These are phyloP conservation scores for Trichoderma atroviride DNA, from an alignment of 2,329 filamentous ascomycete species.

Conservation along the genomic window DNA sequence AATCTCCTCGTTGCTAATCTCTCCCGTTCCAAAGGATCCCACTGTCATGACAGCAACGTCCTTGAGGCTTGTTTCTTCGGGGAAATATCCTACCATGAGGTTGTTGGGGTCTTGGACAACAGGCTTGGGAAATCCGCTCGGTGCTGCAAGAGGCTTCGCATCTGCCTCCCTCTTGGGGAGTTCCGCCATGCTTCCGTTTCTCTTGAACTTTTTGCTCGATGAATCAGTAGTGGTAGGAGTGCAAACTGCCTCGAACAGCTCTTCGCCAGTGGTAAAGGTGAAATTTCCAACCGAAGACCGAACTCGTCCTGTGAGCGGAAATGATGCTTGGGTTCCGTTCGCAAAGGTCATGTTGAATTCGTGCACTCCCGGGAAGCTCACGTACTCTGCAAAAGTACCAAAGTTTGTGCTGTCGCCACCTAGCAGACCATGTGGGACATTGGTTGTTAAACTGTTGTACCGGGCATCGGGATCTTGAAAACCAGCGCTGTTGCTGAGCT, in stretches of 20 bases:
- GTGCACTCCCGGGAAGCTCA: background rate
- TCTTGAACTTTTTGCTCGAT: background rate
- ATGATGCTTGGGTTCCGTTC: background rate
- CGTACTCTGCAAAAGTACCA: background rate
- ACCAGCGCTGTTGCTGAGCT: background rate
- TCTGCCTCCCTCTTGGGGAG: background rate
- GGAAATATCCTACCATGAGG: background rate
- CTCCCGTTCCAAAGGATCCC: background rate
- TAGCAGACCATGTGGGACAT: background rate
- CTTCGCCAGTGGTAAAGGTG: background rate
- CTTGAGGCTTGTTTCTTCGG: background rate
- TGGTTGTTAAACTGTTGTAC: constrained; percentile 3
- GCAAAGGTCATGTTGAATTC: constrained; percentile 16
- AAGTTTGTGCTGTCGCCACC: background rate
- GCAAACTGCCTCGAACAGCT: background rate
- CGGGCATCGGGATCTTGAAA: constrained; percentile 32
- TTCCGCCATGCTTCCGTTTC: background rate
- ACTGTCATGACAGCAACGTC: constrained; percentile 18
- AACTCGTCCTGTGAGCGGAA: background rate
- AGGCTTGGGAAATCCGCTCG: constrained; percentile 12
- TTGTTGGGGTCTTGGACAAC: constrained; percentile 11
- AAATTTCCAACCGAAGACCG: background rate
- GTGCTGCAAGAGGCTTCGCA: background rate
- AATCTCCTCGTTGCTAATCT: background rate
- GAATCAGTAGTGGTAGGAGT: background rate